Evolutionary conservation across 805 yeast genomes (phyloP), one percentile per base, ranked within the genome.

Genomic region (Starmera dryadoides): DNA sequence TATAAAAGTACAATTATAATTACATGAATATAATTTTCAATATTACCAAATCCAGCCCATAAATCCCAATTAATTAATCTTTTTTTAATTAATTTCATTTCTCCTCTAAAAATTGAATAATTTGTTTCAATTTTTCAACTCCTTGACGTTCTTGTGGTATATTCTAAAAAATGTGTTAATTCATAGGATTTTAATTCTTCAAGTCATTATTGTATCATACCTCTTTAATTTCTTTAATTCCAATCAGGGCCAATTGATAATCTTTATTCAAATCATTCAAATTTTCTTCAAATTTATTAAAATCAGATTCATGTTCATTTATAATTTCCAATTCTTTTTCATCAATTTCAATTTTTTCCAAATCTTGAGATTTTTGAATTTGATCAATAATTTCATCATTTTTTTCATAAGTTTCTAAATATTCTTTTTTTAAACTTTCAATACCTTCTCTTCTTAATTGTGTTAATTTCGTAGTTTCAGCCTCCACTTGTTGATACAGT

Each of bases 401-500:
- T 9, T 21, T 9, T 43, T 14, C 65, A 51, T 29, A 55, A 56
- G 50, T 65, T 34, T 60, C 54, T 34, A 62, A 60, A 45, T 68
- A 73, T n/a, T 52, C 54, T 10, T 49, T 48, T 28, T 53, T 64
- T 6, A 73, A 62, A 36, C 57, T 53, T 10, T 45, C 43, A 0
- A 87, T 88, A 11, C 73, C 63, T 16, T 66, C 66, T 36, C 75
- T 65, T 36, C 93, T 62, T 39, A 80, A 56, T 18, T 65, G 63
- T 0, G 86, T 72, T 15, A 81, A 71, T 40, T 66, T 69, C 1
- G 77, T 69, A 0, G 86, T 76, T 43, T 73, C 75, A 35, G 68
- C 71, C 46, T 86, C 94, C 42, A 84, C 79, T 30, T 71, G 66
- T 36, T 69, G 68, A 44, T 83, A 74, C 36, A 75, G 48, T 36